These are phyloP conservation scores for Globisporangium spiculum DNA, from an alignment of 352 stramenopile genomes.

Conservation along the genomic window DNA sequence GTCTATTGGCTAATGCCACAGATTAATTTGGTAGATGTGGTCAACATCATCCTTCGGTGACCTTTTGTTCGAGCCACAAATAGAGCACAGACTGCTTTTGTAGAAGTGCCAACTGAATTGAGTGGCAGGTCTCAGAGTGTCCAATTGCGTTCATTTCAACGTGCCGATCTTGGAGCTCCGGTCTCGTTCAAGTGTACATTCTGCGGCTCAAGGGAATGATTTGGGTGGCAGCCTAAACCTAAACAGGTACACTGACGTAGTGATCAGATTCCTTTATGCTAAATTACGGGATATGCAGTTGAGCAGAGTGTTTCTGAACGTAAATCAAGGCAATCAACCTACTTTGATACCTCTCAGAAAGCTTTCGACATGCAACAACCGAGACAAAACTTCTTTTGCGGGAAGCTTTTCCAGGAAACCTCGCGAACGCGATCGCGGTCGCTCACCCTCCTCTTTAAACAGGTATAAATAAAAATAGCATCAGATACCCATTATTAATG, in stretches of 20 bases:
- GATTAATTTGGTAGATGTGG: neutral
- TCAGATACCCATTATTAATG: neutral
- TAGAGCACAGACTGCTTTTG: neutral
- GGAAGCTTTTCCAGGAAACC: neutral
- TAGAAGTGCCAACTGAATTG: neutral
- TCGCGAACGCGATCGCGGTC: conserved; percentile 1
- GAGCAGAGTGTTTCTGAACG: neutral
- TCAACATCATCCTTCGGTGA: neutral
- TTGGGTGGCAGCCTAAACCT: neutral
- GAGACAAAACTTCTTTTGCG: neutral
- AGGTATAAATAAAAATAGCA: neutral
- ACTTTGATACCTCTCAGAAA: neutral
- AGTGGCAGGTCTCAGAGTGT: conserved; percentile 1
- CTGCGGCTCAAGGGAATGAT: neutral
- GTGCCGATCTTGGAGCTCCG: neutral
- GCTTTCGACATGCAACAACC: neutral
- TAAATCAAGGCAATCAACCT: neutral
- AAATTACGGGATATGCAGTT: neutral
- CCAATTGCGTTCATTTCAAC: neutral
- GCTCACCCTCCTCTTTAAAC: neutral
- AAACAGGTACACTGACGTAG: neutral
- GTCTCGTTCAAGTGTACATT: neutral
- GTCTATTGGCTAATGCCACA: neutral
- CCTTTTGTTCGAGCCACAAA: neutral
- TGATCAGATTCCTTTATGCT: neutral